These are phyloP conservation scores for Naumovozyma castellii DNA, from an alignment of 805 yeast species.

Conservation along the genomic window DNA sequence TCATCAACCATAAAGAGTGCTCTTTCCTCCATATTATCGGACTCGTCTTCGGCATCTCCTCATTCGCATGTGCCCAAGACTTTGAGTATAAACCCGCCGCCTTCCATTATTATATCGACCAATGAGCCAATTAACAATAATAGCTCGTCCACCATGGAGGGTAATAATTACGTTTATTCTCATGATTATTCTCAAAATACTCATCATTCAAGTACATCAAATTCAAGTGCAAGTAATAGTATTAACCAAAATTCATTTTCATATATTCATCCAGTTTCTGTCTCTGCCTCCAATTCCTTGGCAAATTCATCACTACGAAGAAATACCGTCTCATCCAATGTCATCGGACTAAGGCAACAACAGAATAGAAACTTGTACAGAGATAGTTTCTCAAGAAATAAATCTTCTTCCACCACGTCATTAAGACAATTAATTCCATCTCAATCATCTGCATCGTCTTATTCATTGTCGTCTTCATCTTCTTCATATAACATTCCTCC, in stretches of 20 bases:
- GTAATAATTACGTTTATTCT: background rate
- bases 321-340: background rate
- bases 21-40: background rate
- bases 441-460: no score
- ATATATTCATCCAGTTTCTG: no score
- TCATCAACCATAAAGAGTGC: slow-evolving; percentile 1
- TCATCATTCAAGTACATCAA: background rate
- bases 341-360: no score
- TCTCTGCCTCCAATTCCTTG: no score
- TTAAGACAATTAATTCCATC: background rate
- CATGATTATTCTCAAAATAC: background rate
- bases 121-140: background rate
- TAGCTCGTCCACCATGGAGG: background rate
- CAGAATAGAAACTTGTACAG: no score
- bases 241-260: no score
- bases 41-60: background rate
- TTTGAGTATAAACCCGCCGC: no score
- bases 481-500: background rate
- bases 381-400: no score
- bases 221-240: background rate
- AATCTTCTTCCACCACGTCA: background rate
- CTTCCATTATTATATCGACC: background rate
- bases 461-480: no score
- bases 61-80: no score
- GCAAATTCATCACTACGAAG: background rate